phyloP scores from a whole-genome alignment of 2,329 filamentous ascomycete genomes.

The Pyrenochaeta sp. region DNA sequence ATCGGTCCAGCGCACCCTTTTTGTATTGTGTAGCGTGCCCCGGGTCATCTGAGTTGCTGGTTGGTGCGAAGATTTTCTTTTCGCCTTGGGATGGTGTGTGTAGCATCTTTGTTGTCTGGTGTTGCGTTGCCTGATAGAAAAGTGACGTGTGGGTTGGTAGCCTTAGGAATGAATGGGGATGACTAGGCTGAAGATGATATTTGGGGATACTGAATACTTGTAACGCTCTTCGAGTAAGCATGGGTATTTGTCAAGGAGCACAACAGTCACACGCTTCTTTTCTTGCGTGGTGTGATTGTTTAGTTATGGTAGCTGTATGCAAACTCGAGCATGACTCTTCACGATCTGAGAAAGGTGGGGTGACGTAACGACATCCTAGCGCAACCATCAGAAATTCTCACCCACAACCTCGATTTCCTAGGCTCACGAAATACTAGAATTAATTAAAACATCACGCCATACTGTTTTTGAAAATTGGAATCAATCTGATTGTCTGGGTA shows the following conservation, averaged over 20 bases:
- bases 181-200: not conserved
- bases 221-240: conserved; percentile 4
- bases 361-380: conserved; percentile 26
- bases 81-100: conserved; percentile 27
- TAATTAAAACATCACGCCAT: too few relatives aligned
- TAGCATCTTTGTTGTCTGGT: conserved; percentile 26
- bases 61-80: conserved; percentile 67
- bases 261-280: too few relatives aligned
- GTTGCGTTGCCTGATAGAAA: too few relatives aligned
- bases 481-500: too few relatives aligned
- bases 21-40: conserved; percentile 80
- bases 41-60: conserved; percentile 58
- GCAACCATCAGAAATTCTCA: too few relatives aligned
- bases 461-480: too few relatives aligned
- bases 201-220: not conserved
- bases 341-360: conserved; percentile 32
- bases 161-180: too few relatives aligned
- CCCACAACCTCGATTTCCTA: too few relatives aligned
- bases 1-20: conserved; percentile 66
- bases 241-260: too few relatives aligned
- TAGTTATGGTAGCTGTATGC: conserved; percentile 2
- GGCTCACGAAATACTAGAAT: not conserved
- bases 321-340: conserved; percentile 14
- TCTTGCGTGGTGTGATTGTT: conserved; percentile 19
- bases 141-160: too few relatives aligned